Evolutionary conservation across 306 rosid species (phyloP).

Genomic region (Medicago arabica): DNA sequence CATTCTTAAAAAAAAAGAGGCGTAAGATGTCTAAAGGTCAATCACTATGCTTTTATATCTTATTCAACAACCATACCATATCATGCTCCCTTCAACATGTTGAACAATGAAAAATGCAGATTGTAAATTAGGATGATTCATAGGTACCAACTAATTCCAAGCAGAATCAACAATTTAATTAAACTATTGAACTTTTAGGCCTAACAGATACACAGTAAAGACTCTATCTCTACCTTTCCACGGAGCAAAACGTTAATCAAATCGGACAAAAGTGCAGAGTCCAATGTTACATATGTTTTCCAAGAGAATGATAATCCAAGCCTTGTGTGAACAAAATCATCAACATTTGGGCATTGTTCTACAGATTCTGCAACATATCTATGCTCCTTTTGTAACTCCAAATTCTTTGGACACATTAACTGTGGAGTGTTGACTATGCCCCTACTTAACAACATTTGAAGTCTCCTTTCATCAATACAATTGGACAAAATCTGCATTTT

Average conservation of each 20-base stretch:
- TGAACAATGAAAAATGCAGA: slow-evolving; percentile 28
- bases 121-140: slow-evolving; percentile 10
- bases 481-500: slow-evolving; percentile 64
- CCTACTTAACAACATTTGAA: slow-evolving; percentile 53
- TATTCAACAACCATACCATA: slow-evolving; percentile 35
- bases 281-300: slow-evolving; percentile 37
- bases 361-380: slow-evolving; percentile 46
- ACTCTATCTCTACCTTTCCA: slow-evolving; percentile 67
- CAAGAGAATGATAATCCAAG: slow-evolving; percentile 46
- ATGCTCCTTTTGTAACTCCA: slow-evolving; percentile 50
- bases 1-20: slow-evolving; percentile 16
- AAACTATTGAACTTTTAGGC: slow-evolving; percentile 32
- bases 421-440: slow-evolving; percentile 56
- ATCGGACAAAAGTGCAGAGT: slow-evolving; percentile 43
- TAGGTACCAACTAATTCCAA: slow-evolving; percentile 3
- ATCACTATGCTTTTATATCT: slow-evolving; percentile 14
- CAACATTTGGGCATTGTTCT: slow-evolving; percentile 67
- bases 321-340: slow-evolving; percentile 50
- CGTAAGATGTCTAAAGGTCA: slow-evolving; percentile 8
- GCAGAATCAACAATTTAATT: slow-evolving; percentile 21
- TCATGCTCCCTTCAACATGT: slow-evolving; percentile 2
- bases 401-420: slow-evolving; percentile 56
- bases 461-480: slow-evolving; percentile 66
- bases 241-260: slow-evolving; percentile 45
- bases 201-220: slow-evolving; percentile 33